phyloP scores from a whole-genome alignment of 192 early-diverging fungal species.

The Mortierella antarctica region DNA sequence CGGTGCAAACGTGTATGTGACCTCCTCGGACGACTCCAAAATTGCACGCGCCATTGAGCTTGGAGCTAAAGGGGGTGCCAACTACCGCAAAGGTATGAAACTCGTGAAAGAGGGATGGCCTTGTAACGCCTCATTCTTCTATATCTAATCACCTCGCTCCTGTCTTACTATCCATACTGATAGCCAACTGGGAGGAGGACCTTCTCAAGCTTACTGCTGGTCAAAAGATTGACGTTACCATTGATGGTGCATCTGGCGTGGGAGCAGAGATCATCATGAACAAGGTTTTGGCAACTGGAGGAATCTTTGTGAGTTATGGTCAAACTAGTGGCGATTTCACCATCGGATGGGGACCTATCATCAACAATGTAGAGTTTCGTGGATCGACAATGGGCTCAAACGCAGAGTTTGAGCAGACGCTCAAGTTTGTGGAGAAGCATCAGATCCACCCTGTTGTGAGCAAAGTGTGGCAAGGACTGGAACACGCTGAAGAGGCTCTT shows the following conservation, averaged over 20 bases:
- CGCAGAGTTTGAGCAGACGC: slow-evolving; percentile 69
- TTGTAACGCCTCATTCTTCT: not conserved
- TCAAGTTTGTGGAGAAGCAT: slow-evolving; percentile 66
- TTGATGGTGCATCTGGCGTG: slow-evolving; percentile 76
- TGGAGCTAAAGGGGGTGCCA: slow-evolving; percentile 76
- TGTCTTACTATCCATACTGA: not conserved
- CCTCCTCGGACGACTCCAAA: slow-evolving; percentile 72
- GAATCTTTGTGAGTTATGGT: slow-evolving; percentile 70
- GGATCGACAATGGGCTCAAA: slow-evolving; percentile 72
- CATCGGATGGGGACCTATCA: slow-evolving; percentile 48
- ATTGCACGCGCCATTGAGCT: slow-evolving; percentile 66
- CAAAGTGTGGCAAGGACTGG: slow-evolving; percentile 63
- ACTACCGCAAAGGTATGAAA: slow-evolving; percentile 70
- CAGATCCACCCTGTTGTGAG: slow-evolving; percentile 69
- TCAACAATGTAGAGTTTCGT: slow-evolving; percentile 72
- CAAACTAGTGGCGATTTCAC: slow-evolving; percentile 60
- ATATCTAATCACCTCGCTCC: not conserved
- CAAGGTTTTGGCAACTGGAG: slow-evolving; percentile 57
- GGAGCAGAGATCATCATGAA: slow-evolving; percentile 51
- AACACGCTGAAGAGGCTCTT: slow-evolving; percentile 25
- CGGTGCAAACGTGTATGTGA: slow-evolving; percentile 79
- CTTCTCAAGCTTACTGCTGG: slow-evolving; percentile 53
- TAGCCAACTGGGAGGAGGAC: slow-evolving; percentile 61
- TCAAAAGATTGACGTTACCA: slow-evolving; percentile 59
- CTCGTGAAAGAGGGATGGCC: too few relatives aligned